phyloP scores from a whole-genome alignment of 306 rosid species.

The Cucurbita moschata region DNA sequence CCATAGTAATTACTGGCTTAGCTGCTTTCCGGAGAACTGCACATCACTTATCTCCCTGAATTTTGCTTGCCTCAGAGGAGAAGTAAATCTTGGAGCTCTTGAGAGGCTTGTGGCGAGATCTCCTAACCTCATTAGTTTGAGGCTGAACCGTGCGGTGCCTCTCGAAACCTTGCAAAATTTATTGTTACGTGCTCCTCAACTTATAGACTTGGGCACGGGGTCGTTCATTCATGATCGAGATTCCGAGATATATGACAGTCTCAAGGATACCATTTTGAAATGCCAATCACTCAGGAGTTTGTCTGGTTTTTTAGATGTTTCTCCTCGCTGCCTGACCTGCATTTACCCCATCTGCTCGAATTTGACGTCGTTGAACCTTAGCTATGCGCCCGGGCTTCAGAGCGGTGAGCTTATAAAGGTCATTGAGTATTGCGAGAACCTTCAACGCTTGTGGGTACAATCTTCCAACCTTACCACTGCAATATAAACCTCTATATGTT shows the following conservation, averaged over 20 bases:
- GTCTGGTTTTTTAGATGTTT: constrained; percentile 76
- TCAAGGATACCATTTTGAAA: constrained; percentile 29
- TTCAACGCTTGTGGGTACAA: constrained; percentile 79
- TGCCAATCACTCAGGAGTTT: constrained; percentile 63
- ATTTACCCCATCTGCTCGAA: constrained; percentile 51
- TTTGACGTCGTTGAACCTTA: constrained; percentile 65
- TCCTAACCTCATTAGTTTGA: constrained; percentile 66
- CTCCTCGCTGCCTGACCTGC: constrained; percentile 48
- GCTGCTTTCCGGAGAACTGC: constrained; percentile 71
- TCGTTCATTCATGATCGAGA: constrained; percentile 40
- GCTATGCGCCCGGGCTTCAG: constrained; percentile 73
- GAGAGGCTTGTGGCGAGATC: constrained; percentile 86
- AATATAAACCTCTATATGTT: neutral
- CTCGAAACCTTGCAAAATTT: constrained; percentile 42
- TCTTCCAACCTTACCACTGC: neutral
- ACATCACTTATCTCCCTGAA: constrained; percentile 75
- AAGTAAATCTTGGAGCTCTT: constrained; percentile 45
- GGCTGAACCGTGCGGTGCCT: constrained; percentile 64
- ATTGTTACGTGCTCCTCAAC: constrained; percentile 52
- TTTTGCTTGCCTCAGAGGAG: constrained; percentile 90
- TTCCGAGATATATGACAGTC: constrained; percentile 29
- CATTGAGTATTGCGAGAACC: constrained; percentile 39
- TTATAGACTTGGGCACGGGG: constrained; percentile 71
- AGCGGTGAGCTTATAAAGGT: constrained; percentile 44
- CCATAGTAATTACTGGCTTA: constrained; percentile 74